phyloP scores from a whole-genome alignment of 2,329 filamentous ascomycete species.

The Coleophoma crateriformis region DNA sequence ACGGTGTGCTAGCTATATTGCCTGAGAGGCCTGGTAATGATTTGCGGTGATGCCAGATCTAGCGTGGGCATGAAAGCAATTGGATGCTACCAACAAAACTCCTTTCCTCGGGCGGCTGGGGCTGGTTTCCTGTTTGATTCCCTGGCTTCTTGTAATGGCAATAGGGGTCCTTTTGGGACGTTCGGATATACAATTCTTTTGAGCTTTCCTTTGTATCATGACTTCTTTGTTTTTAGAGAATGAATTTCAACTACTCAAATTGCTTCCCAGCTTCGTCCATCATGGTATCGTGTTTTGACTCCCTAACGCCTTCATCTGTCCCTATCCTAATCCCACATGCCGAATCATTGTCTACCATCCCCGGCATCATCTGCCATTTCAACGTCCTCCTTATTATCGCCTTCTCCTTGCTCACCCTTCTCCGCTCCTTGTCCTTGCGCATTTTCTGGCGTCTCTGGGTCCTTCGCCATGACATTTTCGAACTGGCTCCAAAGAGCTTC shows the following conservation, averaged over 20 bases:
- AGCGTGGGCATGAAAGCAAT: slow-evolving; percentile 10
- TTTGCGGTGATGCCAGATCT: slow-evolving; percentile 12
- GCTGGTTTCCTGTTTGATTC: slow-evolving; percentile 11
- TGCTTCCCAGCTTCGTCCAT: not conserved
- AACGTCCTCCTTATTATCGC: slow-evolving; percentile 4
- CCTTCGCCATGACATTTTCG: slow-evolving; percentile 87
- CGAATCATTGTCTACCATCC: slow-evolving; percentile 8
- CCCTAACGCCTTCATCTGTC: slow-evolving; percentile 12
- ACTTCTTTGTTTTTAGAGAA: slow-evolving; percentile 33
- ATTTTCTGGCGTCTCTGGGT: slow-evolving; percentile 30
- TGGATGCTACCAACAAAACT: slow-evolving; percentile 2
- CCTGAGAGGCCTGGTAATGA: slow-evolving; percentile 10
- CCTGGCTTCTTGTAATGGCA: slow-evolving; percentile 15
- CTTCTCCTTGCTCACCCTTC: slow-evolving; percentile 21
- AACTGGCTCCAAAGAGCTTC: slow-evolving; percentile 97
- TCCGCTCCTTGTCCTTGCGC: slow-evolving; percentile 23
- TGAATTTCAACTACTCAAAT: slow-evolving; percentile 43
- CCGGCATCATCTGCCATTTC: not conserved
- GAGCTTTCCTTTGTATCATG: slow-evolving; percentile 25
- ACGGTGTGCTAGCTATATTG: slow-evolving; percentile 15
- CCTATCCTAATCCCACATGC: slow-evolving; percentile 2
- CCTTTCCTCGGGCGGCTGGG: not conserved
- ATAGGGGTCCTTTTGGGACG: slow-evolving; percentile 10
- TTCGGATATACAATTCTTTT: not conserved
- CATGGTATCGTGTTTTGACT: slow-evolving; percentile 17